Evolutionary conservation across 805 yeast species (phyloP).

Genomic region (Cyberlindnera maclurae): DNA sequence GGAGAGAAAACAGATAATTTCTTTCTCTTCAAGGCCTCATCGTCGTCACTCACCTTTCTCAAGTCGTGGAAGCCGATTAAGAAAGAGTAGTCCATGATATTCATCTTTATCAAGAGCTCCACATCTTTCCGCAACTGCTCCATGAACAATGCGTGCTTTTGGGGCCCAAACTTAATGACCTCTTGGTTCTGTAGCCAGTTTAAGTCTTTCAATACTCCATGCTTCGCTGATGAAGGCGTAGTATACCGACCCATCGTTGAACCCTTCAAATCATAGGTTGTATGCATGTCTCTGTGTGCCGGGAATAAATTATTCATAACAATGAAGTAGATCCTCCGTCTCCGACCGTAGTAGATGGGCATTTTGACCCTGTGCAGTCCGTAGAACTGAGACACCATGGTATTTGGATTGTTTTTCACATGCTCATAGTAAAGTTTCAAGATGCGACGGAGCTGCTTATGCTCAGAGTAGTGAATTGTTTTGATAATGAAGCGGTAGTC

Average conservation of each 20-base stretch:
- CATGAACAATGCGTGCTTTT: conserved; percentile 50
- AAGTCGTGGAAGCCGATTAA: conserved; percentile 83
- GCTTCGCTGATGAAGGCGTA: conserved; percentile 25
- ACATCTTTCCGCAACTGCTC: conserved; percentile 75
- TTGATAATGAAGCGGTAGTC: conserved; percentile 93
- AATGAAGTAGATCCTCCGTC: conserved; percentile 79
- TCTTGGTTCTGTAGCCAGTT: conserved; percentile 74
- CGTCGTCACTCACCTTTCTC: conserved; percentile 41
- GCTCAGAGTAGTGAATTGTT: conserved; percentile 92
- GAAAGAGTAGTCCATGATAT: conserved; percentile 94
- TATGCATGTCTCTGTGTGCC: conserved; percentile 79
- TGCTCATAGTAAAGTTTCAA: conserved; percentile 74
- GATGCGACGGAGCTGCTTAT: conserved; percentile 67
- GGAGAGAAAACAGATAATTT: conserved; percentile 30
- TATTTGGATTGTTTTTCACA: conserved; percentile 77
- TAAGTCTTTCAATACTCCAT: conserved; percentile 69
- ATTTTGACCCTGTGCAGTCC: conserved; percentile 91
- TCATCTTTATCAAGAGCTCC: conserved; percentile 57
- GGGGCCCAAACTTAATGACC: conserved; percentile 68
- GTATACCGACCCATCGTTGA: conserved; percentile 78
- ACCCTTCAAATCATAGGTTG: conserved; percentile 88
- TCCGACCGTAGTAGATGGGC: conserved; percentile 46
- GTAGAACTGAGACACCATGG: conserved; percentile 89
- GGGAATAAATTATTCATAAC: conserved; percentile 98
- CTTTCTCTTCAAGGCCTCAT: conserved; percentile 23